Percentiles rank a stretch among this genome's conserved stretches.
These are phyloP conservation scores for Lentinula boryana DNA, from an alignment of 768 basidiomycete species.

Conservation along the genomic window DNA sequence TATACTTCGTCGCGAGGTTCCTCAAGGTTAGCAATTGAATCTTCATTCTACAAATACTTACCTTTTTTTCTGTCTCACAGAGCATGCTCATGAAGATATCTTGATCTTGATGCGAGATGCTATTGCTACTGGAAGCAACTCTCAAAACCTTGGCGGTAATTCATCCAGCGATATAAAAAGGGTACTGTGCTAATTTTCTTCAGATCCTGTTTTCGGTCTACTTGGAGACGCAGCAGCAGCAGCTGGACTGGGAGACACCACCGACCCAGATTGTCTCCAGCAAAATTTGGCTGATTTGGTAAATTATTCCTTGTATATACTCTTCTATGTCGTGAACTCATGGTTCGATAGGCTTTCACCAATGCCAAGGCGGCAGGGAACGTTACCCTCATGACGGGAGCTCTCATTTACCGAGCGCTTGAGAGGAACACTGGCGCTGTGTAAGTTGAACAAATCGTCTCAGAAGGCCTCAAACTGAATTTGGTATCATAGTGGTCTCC, in stretches of 20 bases:
- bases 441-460: not conserved
- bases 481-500: conserved; percentile 31
- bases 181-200: not conserved
- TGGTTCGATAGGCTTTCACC: conserved; percentile 65
- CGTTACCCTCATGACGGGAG: conserved; percentile 48
- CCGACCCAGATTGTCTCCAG: conserved; percentile 48
- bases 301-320: not conserved
- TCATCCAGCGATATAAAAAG: not conserved
- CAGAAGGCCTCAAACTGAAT: not conserved
- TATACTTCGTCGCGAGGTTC: conserved; percentile 49
- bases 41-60: conserved; percentile 1
- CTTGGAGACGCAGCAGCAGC: conserved; percentile 62
- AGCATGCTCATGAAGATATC: conserved; percentile 61
- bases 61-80: conserved; percentile 21
- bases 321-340: conserved; percentile 9
- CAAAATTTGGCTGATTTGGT: conserved; percentile 28
- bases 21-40: conserved; percentile 39
- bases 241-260: conserved; percentile 37
- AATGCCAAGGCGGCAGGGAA: conserved; percentile 62
- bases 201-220: conserved; percentile 57
- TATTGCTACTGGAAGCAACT: conserved; percentile 47
- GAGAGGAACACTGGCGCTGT: conserved; percentile 53
- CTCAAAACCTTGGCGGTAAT: conserved; percentile 35
- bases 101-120: conserved; percentile 43
- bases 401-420: conserved; percentile 57